A percentile compares a stretch with the other conserved stretches of the same genome.
Evolutionary conservation across 768 basidiomycete genomes (phyloP).

Genomic region (Amanita inopinata): DNA sequence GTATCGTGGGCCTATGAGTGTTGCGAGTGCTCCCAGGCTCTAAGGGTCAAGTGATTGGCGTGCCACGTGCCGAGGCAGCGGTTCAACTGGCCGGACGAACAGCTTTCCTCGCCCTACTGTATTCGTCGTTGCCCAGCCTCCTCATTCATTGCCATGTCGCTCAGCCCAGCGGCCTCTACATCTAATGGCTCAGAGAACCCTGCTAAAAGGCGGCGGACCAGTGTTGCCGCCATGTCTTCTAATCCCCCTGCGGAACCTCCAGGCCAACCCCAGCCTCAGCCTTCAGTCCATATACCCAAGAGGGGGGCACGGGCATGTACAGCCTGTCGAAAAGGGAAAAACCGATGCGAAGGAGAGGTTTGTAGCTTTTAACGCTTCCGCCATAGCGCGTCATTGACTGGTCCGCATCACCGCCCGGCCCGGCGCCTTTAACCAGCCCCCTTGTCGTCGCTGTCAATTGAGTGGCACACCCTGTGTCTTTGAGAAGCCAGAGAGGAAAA

Average conservation of each 20-base stretch:
- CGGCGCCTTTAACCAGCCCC: constrained; percentile 54
- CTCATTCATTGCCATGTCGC: constrained; percentile 59
- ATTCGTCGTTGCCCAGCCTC: constrained; percentile 3
- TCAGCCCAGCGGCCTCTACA: constrained; percentile 50
- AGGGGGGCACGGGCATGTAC: constrained; percentile 86
- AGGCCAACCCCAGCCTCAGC: constrained; percentile 20
- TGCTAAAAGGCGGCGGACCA: constrained; percentile 50
- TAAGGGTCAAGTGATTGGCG: neutral
- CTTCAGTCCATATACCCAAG: constrained; percentile 68
- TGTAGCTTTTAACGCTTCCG: constrained; percentile 25
- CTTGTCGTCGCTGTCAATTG: constrained; percentile 82
- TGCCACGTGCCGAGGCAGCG: neutral
- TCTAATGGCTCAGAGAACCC: constrained; percentile 47
- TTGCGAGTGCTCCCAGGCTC: neutral
- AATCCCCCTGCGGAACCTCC: constrained; percentile 27
- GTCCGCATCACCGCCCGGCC: constrained; percentile 69
- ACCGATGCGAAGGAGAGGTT: constrained; percentile 90
- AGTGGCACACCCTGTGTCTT: constrained; percentile 77
- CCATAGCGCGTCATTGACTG: constrained; percentile 46
- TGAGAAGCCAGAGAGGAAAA: constrained; percentile 90
- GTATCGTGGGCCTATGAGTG: neutral
- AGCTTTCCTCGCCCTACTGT: neutral
- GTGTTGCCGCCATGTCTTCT: constrained; percentile 21
- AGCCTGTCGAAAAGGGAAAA: constrained; percentile 85
- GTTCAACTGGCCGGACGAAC: neutral